Evolutionary conservation across 108 stramenopile species (phyloP).

Genomic region (Stephanodiscus minutulus): DNA sequence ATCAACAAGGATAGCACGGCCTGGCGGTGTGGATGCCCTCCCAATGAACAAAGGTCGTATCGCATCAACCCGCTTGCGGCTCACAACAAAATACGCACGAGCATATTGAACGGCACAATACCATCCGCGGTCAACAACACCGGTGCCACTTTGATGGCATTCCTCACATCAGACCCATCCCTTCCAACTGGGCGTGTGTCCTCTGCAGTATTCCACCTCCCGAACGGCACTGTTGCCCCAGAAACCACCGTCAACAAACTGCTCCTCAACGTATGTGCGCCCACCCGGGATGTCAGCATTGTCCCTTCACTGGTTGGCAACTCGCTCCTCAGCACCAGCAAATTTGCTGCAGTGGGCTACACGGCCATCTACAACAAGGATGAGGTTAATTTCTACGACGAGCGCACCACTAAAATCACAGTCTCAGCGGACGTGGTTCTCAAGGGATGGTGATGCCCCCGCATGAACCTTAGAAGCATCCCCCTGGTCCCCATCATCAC

Average conservation of each 20-base stretch:
- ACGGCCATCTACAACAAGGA: constrained; percentile 7
- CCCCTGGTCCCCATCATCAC: neutral
- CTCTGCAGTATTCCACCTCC: neutral
- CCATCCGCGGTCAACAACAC: constrained; percentile 9
- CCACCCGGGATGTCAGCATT: neutral
- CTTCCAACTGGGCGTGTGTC: too few relatives aligned
- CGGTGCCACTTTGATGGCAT: neutral
- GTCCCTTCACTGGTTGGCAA: neutral
- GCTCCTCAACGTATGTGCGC: neutral
- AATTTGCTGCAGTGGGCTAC: neutral
- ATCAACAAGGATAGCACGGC: too few relatives aligned
- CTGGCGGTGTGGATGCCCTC: too few relatives aligned
- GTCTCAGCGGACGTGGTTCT: neutral
- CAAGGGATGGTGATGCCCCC: neutral
- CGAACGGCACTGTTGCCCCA: neutral
- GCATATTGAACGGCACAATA: too few relatives aligned
- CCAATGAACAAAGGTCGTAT: too few relatives aligned
- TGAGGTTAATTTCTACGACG: constrained; percentile 8
- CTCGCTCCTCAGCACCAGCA: too few relatives aligned
- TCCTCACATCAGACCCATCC: neutral
- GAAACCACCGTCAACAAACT: neutral
- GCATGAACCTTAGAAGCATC: neutral
- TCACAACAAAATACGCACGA: neutral
- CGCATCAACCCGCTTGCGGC: too few relatives aligned
- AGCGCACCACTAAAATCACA: too few relatives aligned